phyloP scores from a whole-genome alignment of 352 stramenopile species.

The Blastocystis sp. region DNA sequence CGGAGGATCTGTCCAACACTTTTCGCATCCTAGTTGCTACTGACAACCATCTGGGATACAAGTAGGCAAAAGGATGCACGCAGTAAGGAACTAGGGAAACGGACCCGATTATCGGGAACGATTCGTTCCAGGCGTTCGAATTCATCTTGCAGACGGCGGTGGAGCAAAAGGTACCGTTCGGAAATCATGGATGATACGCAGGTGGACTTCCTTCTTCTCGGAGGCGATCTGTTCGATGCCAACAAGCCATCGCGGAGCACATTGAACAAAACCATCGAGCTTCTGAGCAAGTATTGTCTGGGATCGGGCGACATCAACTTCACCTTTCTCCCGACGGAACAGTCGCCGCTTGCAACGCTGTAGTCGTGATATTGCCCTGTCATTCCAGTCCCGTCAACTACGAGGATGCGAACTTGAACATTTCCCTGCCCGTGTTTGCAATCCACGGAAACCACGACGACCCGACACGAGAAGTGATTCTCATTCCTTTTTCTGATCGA shows the following conservation, averaged over 20 bases:
- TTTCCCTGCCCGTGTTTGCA: slow-evolving; percentile 87
- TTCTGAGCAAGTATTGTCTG: slow-evolving; percentile 86
- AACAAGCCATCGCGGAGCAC: slow-evolving; percentile 91
- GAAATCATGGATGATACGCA: slow-evolving; percentile 65
- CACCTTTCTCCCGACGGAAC: slow-evolving; percentile 29
- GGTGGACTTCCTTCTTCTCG: slow-evolving; percentile 83
- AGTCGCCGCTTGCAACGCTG: slow-evolving; percentile 12
- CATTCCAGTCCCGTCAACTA: slow-evolving; percentile 79
- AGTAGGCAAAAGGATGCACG: not conserved
- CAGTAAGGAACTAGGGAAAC: slow-evolving; percentile 68
- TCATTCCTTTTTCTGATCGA: not conserved
- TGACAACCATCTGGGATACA: slow-evolving; percentile 87
- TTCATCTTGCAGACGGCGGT: slow-evolving; percentile 69
- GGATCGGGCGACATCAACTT: slow-evolving; percentile 66
- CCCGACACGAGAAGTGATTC: slow-evolving; percentile 75
- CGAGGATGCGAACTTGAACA: slow-evolving; percentile 80
- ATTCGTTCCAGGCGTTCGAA: slow-evolving; percentile 78
- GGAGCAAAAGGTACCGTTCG: slow-evolving; percentile 59
- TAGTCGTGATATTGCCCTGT: not conserved
- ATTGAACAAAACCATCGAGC: slow-evolving; percentile 87
- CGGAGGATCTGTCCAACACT: slow-evolving; percentile 60
- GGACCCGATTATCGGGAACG: slow-evolving; percentile 81
- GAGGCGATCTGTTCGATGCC: slow-evolving; percentile 95
- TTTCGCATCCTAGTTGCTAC: slow-evolving; percentile 84
- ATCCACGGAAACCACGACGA: slow-evolving; percentile 99